Evolutionary conservation across 495 filamentous ascomycete species (phyloP).

Genomic region (Cryomyces minteri): DNA sequence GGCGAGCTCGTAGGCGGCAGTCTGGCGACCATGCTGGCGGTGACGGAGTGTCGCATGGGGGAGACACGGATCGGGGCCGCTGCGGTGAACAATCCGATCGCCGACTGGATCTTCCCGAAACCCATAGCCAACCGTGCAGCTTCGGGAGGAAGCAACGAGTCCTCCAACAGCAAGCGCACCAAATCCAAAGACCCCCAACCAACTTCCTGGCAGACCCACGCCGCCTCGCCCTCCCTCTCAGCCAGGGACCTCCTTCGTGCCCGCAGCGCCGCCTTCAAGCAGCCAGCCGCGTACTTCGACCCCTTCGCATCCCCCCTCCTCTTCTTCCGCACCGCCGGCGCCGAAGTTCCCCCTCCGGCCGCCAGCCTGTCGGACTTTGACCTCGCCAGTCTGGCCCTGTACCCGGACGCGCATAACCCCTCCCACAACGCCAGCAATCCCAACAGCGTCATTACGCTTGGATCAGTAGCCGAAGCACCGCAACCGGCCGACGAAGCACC

Average conservation of each 20-base stretch:
- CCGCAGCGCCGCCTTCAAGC: conserved; percentile 25
- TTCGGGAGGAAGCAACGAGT: neutral
- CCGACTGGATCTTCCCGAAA: conserved; percentile 20
- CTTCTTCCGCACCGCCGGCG: conserved; percentile 33
- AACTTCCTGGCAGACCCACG: neutral
- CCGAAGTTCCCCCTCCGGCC: conserved; percentile 17
- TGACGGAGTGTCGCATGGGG: conserved; percentile 33
- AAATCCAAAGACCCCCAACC: too few relatives aligned
- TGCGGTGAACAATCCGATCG: conserved; percentile 22
- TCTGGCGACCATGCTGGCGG: conserved; percentile 35
- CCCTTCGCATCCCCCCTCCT: conserved; percentile 40
- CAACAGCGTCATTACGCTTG: neutral
- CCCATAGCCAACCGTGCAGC: too few relatives aligned
- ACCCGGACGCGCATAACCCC: too few relatives aligned
- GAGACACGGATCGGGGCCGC: conserved; percentile 18
- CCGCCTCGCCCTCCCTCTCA: conserved; percentile 7
- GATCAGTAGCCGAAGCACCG: conserved; percentile 1
- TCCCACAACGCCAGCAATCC: too few relatives aligned
- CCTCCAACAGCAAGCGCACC: neutral
- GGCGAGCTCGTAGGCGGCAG: conserved; percentile 37
- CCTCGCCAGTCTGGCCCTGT: too few relatives aligned
- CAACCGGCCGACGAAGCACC: neutral
- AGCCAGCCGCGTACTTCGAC: conserved; percentile 33
- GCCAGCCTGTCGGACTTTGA: too few relatives aligned
- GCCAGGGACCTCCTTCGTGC: conserved; percentile 21